Base-by-base conservation (phyloP, 192 early-diverging fungal species). In the Phlyctochytrium arcticum region DNA sequence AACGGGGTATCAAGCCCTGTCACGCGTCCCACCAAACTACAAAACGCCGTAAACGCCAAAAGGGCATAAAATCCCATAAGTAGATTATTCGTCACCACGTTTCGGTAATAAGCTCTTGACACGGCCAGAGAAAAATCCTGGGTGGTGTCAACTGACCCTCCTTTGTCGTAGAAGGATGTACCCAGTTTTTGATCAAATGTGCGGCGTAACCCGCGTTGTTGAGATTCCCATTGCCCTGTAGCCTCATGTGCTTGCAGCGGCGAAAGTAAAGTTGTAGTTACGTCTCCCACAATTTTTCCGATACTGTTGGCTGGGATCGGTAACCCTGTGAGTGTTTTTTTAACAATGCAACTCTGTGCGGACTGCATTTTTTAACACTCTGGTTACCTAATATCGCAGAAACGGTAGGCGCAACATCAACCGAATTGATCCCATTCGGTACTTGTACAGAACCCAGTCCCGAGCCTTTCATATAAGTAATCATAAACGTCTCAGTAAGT, bases 331-430 rank as follows among this genome's bases (percentile, higher is more conserved):
- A 21, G 21, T 0, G 21, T 30, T 53, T 53, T 53, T 53, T n/a
- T n/a, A n/a, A n/a, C n/a, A n/a, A n/a, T n/a, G n/a, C n/a, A n/a
- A n/a, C n/a, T n/a, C n/a, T n/a, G n/a, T n/a, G n/a, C n/a, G n/a
- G n/a, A n/a, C n/a, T n/a, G n/a, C n/a, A n/a, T n/a, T n/a, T 10
- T 10, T 12, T 27, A 23, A 30, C 50, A 0, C 2, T 30, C 15
- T 53, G 12, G 23, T 53, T 53, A 53, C 50, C 50, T 21, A 53
- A 17, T 23, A 30, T 21, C 24, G 50, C 50, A 24, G 15, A 53
- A 53, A 53, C 24, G 50, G 50, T 53, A 12, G 50, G 50, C 50
- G 50, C 50, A 21, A 53, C 50, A 23, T 53, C 50, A 12, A 53
- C 50, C 15, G 50, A 53, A 30, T 53, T 21, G 29, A 53, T 21